Conservation (phyloP, 2,329 filamentous ascomycete genomes). For the Aspergillus flavus region DNA sequence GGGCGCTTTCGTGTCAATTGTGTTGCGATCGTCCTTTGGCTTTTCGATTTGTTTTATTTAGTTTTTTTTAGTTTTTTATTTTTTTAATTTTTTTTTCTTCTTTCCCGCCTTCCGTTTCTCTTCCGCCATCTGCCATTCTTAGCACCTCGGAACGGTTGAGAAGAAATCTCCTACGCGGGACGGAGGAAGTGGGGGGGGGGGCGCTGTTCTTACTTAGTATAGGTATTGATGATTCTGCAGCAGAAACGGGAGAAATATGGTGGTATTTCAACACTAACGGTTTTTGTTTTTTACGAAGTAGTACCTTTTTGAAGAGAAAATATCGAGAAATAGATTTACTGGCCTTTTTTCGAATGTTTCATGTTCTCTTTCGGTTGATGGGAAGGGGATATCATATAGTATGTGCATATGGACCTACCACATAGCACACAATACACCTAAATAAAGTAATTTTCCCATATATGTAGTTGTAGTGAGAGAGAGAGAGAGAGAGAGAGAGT, state of each 20-base stretch:
- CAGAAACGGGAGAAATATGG: not conserved
- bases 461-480: not conserved
- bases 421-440: not conserved
- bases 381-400: not conserved
- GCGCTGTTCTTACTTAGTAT: not conserved
- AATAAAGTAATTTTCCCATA: not conserved
- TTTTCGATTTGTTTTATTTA: not conserved
- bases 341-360: too few relatives aligned
- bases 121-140: not conserved
- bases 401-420: not conserved
- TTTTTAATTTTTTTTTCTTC: not conserved
- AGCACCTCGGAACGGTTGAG: not conserved
- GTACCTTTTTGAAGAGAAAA: too few relatives aligned
- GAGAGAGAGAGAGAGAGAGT: not conserved
- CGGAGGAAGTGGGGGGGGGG: not conserved
- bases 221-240: not conserved
- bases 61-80: not conserved
- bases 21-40: not conserved
- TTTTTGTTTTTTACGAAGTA: too few relatives aligned
- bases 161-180: not conserved
- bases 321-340: too few relatives aligned
- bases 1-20: conserved; percentile 3
- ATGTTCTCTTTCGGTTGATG: too few relatives aligned
- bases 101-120: not conserved
- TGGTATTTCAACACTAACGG: not conserved